These are phyloP conservation scores for Scheffersomyces lignicola DNA, from an alignment of 1,139 yeast species.

Conservation along the genomic window DNA sequence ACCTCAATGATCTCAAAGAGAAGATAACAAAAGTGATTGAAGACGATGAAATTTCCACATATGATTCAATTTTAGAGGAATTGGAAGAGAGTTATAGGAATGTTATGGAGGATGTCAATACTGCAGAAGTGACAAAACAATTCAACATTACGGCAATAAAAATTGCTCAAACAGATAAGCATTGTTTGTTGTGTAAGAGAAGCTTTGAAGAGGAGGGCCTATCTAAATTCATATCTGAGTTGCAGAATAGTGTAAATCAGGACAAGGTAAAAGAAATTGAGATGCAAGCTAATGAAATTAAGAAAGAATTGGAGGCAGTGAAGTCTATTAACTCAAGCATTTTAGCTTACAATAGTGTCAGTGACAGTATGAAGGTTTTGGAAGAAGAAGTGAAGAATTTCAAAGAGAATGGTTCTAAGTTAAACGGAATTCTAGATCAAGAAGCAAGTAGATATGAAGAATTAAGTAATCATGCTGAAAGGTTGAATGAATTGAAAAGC, in stretches of 20 bases:
- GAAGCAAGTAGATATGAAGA: slow-evolving; percentile 7
- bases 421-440: slow-evolving; percentile 7
- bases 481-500: slow-evolving; percentile 21
- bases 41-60: slow-evolving; percentile 51
- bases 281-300: slow-evolving; percentile 31
- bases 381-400: slow-evolving; percentile 7
- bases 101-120: slow-evolving; percentile 61
- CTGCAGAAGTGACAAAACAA: slow-evolving; percentile 62
- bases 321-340: slow-evolving; percentile 31
- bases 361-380: slow-evolving; percentile 11
- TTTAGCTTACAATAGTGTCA: slow-evolving; percentile 21
- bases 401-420: slow-evolving; percentile 5
- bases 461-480: slow-evolving; percentile 11
- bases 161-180: slow-evolving; percentile 53
- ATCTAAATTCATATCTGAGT: slow-evolving; percentile 31
- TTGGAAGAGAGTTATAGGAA: slow-evolving; percentile 61
- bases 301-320: slow-evolving; percentile 26
- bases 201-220: slow-evolving; percentile 49
- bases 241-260: slow-evolving; percentile 36
- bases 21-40: slow-evolving; percentile 30
- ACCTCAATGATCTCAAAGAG: slow-evolving; percentile 16
- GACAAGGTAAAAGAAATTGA: slow-evolving; percentile 37
- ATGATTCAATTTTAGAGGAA: slow-evolving; percentile 49
- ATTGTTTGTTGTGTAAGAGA: slow-evolving; percentile 68
- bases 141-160: slow-evolving; percentile 66